These are phyloP conservation scores for Cyberlindnera misumaiensis DNA, from an alignment of 805 yeast species.

Conservation along the genomic window DNA sequence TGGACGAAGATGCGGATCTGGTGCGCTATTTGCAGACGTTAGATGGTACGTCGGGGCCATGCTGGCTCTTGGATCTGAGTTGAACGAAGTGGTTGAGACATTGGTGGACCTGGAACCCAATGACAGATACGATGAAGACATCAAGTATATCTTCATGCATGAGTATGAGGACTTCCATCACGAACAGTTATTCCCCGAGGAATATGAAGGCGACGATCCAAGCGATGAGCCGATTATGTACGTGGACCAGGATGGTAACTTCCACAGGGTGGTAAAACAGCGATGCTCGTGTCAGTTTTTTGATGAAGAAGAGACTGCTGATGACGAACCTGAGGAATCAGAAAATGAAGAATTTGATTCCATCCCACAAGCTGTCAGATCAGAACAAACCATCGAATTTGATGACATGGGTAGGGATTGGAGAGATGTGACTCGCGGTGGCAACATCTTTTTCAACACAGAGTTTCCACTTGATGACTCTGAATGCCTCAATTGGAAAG, in stretches of 20 bases:
- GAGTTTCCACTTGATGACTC: constrained; percentile 10
- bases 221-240: constrained; percentile 17
- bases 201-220: constrained; percentile 28
- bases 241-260: constrained; percentile 23
- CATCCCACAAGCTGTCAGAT: constrained; percentile 29
- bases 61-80: constrained; percentile 39
- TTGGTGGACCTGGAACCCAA: constrained; percentile 49
- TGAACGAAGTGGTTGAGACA: constrained; percentile 46
- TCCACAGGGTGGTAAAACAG: constrained; percentile 20
- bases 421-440: constrained; percentile 64
- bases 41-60: constrained; percentile 52
- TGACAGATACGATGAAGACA: constrained; percentile 66
- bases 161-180: constrained; percentile 41
- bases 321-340: constrained; percentile 1
- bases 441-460: constrained; percentile 33
- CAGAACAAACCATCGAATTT: constrained; percentile 35
- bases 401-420: constrained; percentile 62
- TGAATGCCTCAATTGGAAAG: constrained; percentile 17
- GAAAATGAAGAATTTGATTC: constrained; percentile 11
- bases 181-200: constrained; percentile 18
- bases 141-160: constrained; percentile 51
- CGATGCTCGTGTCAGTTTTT: constrained; percentile 22
- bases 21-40: constrained; percentile 52
- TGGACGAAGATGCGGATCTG: constrained; percentile 54
- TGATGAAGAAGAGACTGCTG: constrained; percentile 16